Evolutionary conservation across 768 basidiomycete genomes (phyloP).

Genomic region (Mycena kentingensis): DNA sequence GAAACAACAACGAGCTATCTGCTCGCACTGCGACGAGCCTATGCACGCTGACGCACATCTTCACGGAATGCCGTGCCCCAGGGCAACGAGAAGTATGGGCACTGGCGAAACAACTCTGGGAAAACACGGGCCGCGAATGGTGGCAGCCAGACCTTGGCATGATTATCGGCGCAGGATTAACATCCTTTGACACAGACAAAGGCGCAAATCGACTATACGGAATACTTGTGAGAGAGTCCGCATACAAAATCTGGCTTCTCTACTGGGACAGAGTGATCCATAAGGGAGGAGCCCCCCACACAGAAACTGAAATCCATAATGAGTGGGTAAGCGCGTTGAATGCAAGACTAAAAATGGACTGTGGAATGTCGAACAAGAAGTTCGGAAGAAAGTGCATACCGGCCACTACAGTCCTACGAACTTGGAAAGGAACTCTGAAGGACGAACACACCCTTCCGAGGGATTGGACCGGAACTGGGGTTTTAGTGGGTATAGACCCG

Average conservation of each 20-base stretch:
- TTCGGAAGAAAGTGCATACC: slow-evolving; percentile 7
- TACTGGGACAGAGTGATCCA: slow-evolving; percentile 20
- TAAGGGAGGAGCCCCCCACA: slow-evolving; percentile 3
- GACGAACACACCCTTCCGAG: slow-evolving; percentile 8
- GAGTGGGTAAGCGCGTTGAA: slow-evolving; percentile 11
- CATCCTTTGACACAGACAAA: not conserved
- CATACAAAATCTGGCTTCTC: slow-evolving; percentile 22
- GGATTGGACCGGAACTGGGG: slow-evolving; percentile 19
- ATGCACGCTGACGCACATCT: slow-evolving; percentile 1
- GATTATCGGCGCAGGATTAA: not conserved
- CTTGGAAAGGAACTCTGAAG: slow-evolving; percentile 6
- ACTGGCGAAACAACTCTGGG: not conserved
- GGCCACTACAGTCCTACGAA: not conserved
- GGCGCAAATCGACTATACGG: slow-evolving; percentile 7
- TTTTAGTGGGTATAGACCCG: slow-evolving; percentile 25
- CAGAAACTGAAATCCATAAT: slow-evolving; percentile 1
- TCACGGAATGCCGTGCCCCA: not conserved
- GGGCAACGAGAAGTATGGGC: not conserved
- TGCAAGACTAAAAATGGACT: slow-evolving; percentile 2
- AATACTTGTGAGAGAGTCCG: slow-evolving; percentile 16
- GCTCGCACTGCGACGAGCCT: not conserved
- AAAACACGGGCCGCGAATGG: not conserved
- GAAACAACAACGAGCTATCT: not conserved
- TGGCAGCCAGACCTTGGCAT: not conserved
- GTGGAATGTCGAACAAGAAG: slow-evolving; percentile 2